Conservation (phyloP, 371 early-diverging fungal species). For the Neoconidiobolus thromboides region DNA sequence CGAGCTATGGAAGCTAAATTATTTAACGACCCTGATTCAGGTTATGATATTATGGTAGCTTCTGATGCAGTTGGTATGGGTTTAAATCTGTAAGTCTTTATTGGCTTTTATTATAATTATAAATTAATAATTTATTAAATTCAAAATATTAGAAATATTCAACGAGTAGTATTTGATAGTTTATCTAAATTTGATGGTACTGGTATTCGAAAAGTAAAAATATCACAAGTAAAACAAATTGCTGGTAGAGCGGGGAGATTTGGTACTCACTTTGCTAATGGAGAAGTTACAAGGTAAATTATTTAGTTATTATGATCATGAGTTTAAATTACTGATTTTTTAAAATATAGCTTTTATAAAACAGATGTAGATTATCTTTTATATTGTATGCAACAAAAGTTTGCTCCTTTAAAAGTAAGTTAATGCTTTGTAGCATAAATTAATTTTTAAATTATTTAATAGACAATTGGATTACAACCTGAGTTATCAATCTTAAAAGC, state of each 20-base stretch:
- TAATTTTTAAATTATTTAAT: background rate
- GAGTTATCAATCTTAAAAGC: background rate
- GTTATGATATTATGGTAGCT: constrained; percentile 72
- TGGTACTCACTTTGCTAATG: too few relatives aligned
- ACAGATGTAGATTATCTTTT: background rate
- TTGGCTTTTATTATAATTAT: background rate
- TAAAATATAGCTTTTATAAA: too few relatives aligned
- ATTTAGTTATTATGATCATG: too few relatives aligned
- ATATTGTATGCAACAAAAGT: background rate
- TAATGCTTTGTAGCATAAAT: background rate
- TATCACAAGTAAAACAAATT: constrained; percentile 80
- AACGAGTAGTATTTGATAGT: constrained; percentile 62
- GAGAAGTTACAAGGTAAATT: too few relatives aligned
- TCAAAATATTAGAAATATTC: constrained; percentile 40
- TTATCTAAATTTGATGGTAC: constrained; percentile 63
- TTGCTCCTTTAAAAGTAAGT: background rate
- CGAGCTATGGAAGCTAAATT: constrained; percentile 70
- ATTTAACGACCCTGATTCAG: constrained; percentile 72
- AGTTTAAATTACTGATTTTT: too few relatives aligned
- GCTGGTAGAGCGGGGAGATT: constrained; percentile 91
- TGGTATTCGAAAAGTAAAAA: constrained; percentile 21
- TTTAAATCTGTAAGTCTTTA: constrained; percentile 51
- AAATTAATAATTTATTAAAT: too few relatives aligned
- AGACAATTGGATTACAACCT: constrained; percentile 1
- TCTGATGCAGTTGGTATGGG: constrained; percentile 97